These are phyloP conservation scores for Candida sithepensis DNA, from an alignment of 805 yeast species.

Conservation along the genomic window DNA sequence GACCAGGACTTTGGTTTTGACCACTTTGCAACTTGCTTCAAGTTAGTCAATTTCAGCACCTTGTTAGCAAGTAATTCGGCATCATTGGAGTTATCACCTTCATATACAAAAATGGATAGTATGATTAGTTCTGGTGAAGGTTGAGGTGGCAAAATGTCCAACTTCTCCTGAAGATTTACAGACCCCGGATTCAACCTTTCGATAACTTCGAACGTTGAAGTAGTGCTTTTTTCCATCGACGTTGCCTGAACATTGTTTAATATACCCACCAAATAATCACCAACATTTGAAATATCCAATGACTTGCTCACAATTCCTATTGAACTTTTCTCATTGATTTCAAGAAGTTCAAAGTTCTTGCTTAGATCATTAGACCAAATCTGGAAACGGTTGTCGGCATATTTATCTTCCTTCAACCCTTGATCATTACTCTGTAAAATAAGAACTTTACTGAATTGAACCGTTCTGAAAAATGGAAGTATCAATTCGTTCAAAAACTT, in stretches of 20 bases:
- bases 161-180: neutral
- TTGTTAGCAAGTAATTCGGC: conserved; percentile 50
- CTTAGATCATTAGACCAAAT: conserved; percentile 25
- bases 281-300: conserved; percentile 14
- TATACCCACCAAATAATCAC: conserved; percentile 3
- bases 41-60: conserved; percentile 25
- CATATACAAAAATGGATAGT: conserved; percentile 59
- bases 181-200: neutral
- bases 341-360: conserved; percentile 15
- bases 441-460: conserved; percentile 43
- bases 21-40: conserved; percentile 28
- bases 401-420: conserved; percentile 35
- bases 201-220: neutral
- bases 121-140: conserved; percentile 10
- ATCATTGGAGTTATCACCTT: conserved; percentile 83
- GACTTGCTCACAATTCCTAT: conserved; percentile 7
- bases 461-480: conserved; percentile 42
- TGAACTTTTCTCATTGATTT: conserved; percentile 10
- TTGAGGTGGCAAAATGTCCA: neutral
- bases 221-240: neutral
- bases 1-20: conserved; percentile 73
- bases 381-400: conserved; percentile 14
- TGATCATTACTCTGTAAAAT: conserved; percentile 74
- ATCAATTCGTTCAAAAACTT: conserved; percentile 50
- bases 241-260: neutral